A percentile compares a stretch with the other conserved stretches of the same genome.
Evolutionary conservation across 495 filamentous ascomycete genomes (phyloP).

Genomic region (Sordaria brevicollis): DNA sequence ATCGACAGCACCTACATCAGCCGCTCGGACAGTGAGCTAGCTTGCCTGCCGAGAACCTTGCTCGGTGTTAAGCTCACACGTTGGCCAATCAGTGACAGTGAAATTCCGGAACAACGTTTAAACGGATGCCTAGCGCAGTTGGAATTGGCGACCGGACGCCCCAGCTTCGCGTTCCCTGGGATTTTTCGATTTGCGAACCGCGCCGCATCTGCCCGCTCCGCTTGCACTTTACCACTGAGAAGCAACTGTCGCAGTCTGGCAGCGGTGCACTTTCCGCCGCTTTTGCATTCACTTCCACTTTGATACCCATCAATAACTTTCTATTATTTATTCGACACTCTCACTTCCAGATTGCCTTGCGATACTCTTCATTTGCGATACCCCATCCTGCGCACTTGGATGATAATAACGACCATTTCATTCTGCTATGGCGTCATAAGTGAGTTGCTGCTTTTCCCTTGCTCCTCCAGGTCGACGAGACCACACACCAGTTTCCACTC

Average conservation of each 20-base stretch:
- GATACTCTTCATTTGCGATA: neutral
- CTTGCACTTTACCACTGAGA: neutral
- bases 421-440: neutral
- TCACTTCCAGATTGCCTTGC: neutral
- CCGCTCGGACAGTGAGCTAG: neutral
- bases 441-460: neutral
- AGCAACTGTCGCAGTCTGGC: neutral
- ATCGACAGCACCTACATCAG: conserved; percentile 1
- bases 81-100: neutral
- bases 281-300: neutral
- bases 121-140: conserved; percentile 20
- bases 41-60: neutral
- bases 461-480: neutral
- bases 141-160: conserved; percentile 20
- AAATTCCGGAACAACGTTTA: conserved; percentile 8
- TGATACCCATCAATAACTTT: neutral
- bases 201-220: conserved; percentile 2
- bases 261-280: neutral
- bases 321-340: neutral
- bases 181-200: conserved; percentile 15
- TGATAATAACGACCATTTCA: neutral
- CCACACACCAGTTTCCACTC: neutral
- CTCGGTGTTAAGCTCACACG: neutral
- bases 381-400: neutral
- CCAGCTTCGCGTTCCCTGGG: conserved; percentile 16